Evolutionary conservation across 768 basidiomycete species (phyloP).

Genomic region (Leccinum ochraceum): DNA sequence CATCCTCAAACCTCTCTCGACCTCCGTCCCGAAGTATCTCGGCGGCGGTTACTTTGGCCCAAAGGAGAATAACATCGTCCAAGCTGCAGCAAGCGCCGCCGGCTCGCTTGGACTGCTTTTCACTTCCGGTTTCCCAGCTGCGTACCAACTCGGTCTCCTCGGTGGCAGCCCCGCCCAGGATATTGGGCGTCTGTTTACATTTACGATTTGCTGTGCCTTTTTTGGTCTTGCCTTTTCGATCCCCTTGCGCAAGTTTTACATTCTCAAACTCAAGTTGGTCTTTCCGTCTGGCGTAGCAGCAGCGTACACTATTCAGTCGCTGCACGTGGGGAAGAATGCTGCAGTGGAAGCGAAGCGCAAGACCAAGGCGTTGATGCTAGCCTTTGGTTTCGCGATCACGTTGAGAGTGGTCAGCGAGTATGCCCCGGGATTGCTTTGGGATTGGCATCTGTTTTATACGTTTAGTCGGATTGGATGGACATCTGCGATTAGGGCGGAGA

Average conservation of each 20-base stretch:
- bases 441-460: slow-evolving; percentile 3
- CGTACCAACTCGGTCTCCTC: slow-evolving; percentile 55
- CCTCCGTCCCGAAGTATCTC: slow-evolving; percentile 44
- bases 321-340: slow-evolving; percentile 53
- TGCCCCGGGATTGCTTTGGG: slow-evolving; percentile 2
- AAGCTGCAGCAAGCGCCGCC: slow-evolving; percentile 39
- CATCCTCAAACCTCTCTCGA: slow-evolving; percentile 58
- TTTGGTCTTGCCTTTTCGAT: slow-evolving; percentile 70
- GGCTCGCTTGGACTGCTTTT: slow-evolving; percentile 62
- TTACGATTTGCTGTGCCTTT: slow-evolving; percentile 55
- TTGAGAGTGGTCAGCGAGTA: slow-evolving; percentile 31
- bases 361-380: slow-evolving; percentile 47
- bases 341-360: slow-evolving; percentile 56
- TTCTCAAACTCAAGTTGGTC: slow-evolving; percentile 60
- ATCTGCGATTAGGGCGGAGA: slow-evolving; percentile 1
- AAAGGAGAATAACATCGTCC: slow-evolving; percentile 50
- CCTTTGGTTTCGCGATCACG: slow-evolving; percentile 49
- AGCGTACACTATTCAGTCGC: slow-evolving; percentile 62
- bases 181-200: slow-evolving; percentile 55
- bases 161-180: slow-evolving; percentile 48
- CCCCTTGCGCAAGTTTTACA: slow-evolving; percentile 61
- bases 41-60: slow-evolving; percentile 59
- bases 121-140: slow-evolving; percentile 60
- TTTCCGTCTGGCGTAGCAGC: slow-evolving; percentile 70
- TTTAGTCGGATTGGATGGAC: slow-evolving; percentile 3